Percentiles rank a stretch among this genome's conserved stretches.
These are phyloP conservation scores for Glarea lozoyensis DNA, from an alignment of 495 filamentous ascomycete species.

Conservation along the genomic window DNA sequence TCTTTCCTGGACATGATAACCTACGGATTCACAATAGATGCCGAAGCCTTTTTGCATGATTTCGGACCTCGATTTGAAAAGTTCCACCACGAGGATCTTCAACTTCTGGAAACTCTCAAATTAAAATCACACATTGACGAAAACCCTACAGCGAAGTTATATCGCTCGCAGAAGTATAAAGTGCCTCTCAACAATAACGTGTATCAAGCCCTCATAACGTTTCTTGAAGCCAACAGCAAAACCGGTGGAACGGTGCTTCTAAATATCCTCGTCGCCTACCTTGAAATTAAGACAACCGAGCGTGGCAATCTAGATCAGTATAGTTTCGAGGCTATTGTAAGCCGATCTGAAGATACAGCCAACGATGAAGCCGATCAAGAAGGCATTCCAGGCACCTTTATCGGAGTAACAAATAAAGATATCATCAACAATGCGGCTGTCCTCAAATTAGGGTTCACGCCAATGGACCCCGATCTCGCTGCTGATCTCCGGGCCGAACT, in stretches of 20 bases:
- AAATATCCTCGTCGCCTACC: conserved; percentile 62
- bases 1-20: conserved; percentile 76
- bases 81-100: conserved; percentile 69
- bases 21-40: conserved; percentile 39
- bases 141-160: conserved; percentile 64
- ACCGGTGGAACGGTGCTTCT: conserved; percentile 70
- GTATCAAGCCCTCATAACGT: conserved; percentile 72
- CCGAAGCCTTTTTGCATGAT: conserved; percentile 57
- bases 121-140: conserved; percentile 69
- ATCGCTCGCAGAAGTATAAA: conserved; percentile 74
- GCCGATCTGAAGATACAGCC: conserved; percentile 38
- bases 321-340: conserved; percentile 74
- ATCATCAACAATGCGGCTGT: conserved; percentile 45
- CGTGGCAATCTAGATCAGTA: conserved; percentile 68
- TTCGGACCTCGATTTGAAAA: conserved; percentile 62
- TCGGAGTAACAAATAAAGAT: conserved; percentile 71
- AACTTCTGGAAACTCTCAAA: conserved; percentile 54
- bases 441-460: conserved; percentile 69
- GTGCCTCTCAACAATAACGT: conserved; percentile 75
- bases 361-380: conserved; percentile 71
- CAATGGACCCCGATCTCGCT: conserved; percentile 68
- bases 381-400: conserved; percentile 85
- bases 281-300: conserved; percentile 63
- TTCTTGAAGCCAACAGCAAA: conserved; percentile 73
- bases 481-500: conserved; percentile 77